A percentile compares a stretch with the other conserved stretches of the same genome.
These are phyloP conservation scores for Cyclotella atomus DNA, from an alignment of 108 stramenopile genomes.

Conservation along the genomic window DNA sequence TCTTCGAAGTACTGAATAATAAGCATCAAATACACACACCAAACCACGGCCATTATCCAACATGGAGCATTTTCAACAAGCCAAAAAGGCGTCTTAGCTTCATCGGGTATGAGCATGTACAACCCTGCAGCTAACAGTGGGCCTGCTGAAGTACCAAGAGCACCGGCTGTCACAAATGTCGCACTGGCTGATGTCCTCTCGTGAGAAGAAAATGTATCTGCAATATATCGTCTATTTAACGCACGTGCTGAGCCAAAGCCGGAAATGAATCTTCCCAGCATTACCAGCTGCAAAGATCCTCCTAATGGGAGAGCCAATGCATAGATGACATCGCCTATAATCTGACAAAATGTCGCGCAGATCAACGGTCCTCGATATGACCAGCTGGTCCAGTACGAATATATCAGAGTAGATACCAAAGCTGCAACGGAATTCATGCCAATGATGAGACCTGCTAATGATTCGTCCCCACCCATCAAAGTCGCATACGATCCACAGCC, in stretches of 20 bases:
- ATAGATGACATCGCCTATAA: constrained; percentile 83
- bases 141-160: constrained; percentile 83
- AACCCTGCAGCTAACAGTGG: constrained; percentile 73
- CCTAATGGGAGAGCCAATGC: constrained; percentile 65
- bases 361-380: constrained; percentile 80
- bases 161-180: constrained; percentile 83
- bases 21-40: constrained; percentile 62
- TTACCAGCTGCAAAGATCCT: constrained; percentile 66
- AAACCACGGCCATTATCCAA: constrained; percentile 73
- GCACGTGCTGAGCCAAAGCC: constrained; percentile 87
- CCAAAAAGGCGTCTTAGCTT: background rate
- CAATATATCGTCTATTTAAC: constrained; percentile 92
- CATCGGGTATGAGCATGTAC: constrained; percentile 33
- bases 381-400: constrained; percentile 82
- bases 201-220: constrained; percentile 64
- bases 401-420: constrained; percentile 70
- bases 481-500: constrained; percentile 76
- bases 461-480: constrained; percentile 64
- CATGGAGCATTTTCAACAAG: constrained; percentile 66
- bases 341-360: constrained; percentile 63
- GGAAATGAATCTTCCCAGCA: constrained; percentile 79
- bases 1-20: constrained; percentile 68
- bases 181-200: constrained; percentile 82
- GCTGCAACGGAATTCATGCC: constrained; percentile 93
- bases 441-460: constrained; percentile 80